These are phyloP conservation scores for Russula sp. DNA, from an alignment of 768 basidiomycete genomes.

Conservation along the genomic window DNA sequence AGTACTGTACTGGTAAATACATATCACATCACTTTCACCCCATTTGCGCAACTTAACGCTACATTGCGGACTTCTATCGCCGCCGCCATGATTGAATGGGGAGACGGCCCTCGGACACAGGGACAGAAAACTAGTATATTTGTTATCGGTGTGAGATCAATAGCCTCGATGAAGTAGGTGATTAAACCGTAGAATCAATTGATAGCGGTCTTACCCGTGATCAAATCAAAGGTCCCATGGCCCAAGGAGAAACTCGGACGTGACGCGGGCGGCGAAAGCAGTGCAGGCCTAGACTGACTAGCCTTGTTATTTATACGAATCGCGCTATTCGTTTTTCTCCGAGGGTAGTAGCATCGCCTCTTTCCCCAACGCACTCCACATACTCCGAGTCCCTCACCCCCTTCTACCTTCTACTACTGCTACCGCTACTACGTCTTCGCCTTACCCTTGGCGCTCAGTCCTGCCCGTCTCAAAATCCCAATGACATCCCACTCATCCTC, in stretches of 20 bases:
- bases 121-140: background rate
- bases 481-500: slow-evolving; percentile 9
- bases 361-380: background rate
- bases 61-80: background rate
- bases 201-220: background rate
- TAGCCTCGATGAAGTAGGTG: background rate
- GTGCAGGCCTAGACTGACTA: background rate
- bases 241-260: background rate
- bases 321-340: background rate
- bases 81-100: background rate
- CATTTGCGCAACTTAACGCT: background rate
- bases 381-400: background rate
- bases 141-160: background rate
- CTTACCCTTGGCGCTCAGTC: background rate
- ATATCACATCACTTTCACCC: background rate
- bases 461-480: background rate
- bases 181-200: background rate
- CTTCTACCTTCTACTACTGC: background rate
- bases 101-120: no score
- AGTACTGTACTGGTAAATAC: background rate
- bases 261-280: background rate
- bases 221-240: background rate
- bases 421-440: background rate
- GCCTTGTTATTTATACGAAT: background rate
- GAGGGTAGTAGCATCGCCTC: no score